Base-by-base conservation (phyloP, 2,329 filamentous ascomycete genomes). In the Canariomyces notabilis region DNA sequence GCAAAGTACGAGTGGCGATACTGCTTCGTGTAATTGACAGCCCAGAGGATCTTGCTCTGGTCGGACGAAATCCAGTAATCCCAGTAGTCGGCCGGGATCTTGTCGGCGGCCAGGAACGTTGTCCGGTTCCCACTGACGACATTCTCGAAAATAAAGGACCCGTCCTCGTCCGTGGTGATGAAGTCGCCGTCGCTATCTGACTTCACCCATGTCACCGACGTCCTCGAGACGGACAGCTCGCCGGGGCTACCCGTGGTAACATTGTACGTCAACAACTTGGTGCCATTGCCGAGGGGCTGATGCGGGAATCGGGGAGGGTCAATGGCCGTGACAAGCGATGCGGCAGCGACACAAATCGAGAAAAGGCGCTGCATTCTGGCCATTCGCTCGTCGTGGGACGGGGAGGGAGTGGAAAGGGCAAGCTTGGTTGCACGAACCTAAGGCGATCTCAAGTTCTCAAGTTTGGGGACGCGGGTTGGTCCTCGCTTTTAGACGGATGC, bases 1-100 rank as follows among this genome's bases (percentile, higher is more conserved):
- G 82, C 76, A 59, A 80, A 82, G 63, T 81, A 85, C 5, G 82
- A 83, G 64, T 85, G 68, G 1, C 83, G 77, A 57, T 86, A 85
- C 60, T 83, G 76, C 63, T 84, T 83, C 12, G 79, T 85, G 60
- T 79, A 74, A 57, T 86, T 85, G 44, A 78, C 73, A 1, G 81
- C 72, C 65, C 82, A 79, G 15, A 86, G 65, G 0, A 86, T 72
- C 43, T 74, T 73, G 18, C 71, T 73, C 6, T 76, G 69, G 57
- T 83, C 79, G 2, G 77, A 65, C 33, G 77, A 79, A 53, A 86
- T 80, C 66, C 72, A 80, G 61, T 80, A 85, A 35, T 79, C 75
- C 50, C 67, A 67, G 48, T 76, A 68, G 42, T 74, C 72, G 2
- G 68, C 63, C 0, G 80, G 80, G 2, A 85, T 70, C 49, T 77